Conservation (phyloP, 192 early-diverging fungal species). For the Entomortierella parvispora region DNA sequence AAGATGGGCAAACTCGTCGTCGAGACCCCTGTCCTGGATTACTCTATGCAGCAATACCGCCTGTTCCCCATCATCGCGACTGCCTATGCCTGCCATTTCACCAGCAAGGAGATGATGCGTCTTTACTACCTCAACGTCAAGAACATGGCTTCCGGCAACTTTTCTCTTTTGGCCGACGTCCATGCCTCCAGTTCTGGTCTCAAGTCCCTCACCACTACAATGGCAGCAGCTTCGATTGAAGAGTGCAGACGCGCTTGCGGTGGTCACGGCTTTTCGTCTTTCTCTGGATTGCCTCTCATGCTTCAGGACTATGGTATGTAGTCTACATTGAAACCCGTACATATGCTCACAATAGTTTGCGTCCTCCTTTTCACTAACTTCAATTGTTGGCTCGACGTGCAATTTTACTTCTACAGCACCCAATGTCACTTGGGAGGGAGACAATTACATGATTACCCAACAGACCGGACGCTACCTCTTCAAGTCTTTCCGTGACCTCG, state of each 20-base stretch:
- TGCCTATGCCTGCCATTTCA: slow-evolving; percentile 79
- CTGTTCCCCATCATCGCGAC: slow-evolving; percentile 76
- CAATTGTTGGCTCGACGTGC: too few relatives aligned
- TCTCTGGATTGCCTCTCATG: slow-evolving; percentile 76
- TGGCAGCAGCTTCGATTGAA: slow-evolving; percentile 77
- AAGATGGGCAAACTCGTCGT: slow-evolving; percentile 56
- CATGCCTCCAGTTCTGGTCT: slow-evolving; percentile 80
- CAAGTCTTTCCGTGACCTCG: slow-evolving; percentile 70
- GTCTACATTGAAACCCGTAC: too few relatives aligned
- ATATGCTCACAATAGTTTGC: too few relatives aligned
- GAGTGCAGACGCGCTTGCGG: slow-evolving; percentile 79
- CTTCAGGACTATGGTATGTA: slow-evolving; percentile 67
- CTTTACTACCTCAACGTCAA: slow-evolving; percentile 70
- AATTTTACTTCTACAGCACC: slow-evolving; percentile 59
- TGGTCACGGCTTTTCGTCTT: slow-evolving; percentile 81
- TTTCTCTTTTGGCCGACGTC: slow-evolving; percentile 74
- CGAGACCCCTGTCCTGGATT: slow-evolving; percentile 81
- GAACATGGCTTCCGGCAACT: slow-evolving; percentile 67
- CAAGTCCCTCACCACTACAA: slow-evolving; percentile 78
- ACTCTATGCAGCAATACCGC: slow-evolving; percentile 82
- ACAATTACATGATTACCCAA: slow-evolving; percentile 88
- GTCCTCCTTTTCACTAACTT: too few relatives aligned
- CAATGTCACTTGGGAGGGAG: slow-evolving; percentile 86
- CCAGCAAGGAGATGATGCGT: slow-evolving; percentile 68
- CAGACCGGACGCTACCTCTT: slow-evolving; percentile 85